Base-by-base conservation (phyloP, 257 asterid genomes). In the Solanum verrucosum region DNA sequence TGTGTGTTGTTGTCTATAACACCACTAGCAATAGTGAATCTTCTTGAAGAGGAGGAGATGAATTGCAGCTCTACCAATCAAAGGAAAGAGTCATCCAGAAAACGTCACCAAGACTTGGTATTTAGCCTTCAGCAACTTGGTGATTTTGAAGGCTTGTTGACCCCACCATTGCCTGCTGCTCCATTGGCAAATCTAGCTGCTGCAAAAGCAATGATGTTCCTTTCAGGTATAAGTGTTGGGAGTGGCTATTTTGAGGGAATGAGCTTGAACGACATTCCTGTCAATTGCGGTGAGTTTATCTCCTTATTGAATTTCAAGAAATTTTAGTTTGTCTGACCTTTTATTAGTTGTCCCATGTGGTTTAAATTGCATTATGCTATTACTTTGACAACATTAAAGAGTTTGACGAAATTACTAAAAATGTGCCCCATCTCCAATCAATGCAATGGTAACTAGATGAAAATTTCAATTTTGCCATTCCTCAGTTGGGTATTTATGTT, bases 111-210 rank as follows among this genome's bases (percentile, higher is more conserved):
- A 85, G 98, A 93, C 90, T 91, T 97, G 89, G 92, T 96, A 81
- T 92, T 94, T 86, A 96, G 99, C 89, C 95, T 97, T 87, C 96
- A 96, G 88, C 95, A 93, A 88, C 91, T 97, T 90, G 94, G 88
- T 88, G 99, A 97, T 92, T 97, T 94, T 88, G 97, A 96, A 91
- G 94, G 96, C 89, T 90, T 97, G 91, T 89, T 96, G 92, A 93
- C 95, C 90, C 93, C 99, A 59, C 99, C 99, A 72, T 91, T 93
- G 40, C 93, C 94, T 88, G 95, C 92, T 82, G 92, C 95, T 92
- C 90, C 95, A 87, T 90, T 94, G 93, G 99, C 99, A 72, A 97
- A 95, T 93, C 99, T 96, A 93, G 99, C 99, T 78, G 98, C 98
- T 84, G 96, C 95, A 46, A 96, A 95, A 92, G 99, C 99, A 82